Conservation (phyloP, 495 filamentous ascomycete species). For the Bacidia gigantensis region DNA sequence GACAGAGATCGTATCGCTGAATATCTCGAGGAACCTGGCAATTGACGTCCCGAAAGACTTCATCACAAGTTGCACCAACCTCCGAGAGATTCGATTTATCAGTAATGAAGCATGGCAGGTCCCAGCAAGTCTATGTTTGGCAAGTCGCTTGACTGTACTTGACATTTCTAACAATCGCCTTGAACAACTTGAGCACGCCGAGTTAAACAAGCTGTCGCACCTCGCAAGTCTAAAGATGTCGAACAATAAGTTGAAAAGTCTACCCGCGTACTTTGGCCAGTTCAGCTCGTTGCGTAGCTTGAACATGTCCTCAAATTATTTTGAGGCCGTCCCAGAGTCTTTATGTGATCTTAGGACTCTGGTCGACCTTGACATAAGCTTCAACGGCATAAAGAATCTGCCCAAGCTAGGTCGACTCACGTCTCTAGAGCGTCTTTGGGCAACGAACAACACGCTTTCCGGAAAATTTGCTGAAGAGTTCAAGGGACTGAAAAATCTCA, state of each 20-base stretch:
- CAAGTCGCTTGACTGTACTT: slow-evolving; percentile 68
- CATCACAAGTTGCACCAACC: slow-evolving; percentile 77
- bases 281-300: slow-evolving; percentile 67
- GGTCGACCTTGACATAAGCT: slow-evolving; percentile 91
- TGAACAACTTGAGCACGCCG: slow-evolving; percentile 71
- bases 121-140: slow-evolving; percentile 73
- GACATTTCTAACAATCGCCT: slow-evolving; percentile 92
- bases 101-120: slow-evolving; percentile 80
- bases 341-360: slow-evolving; percentile 69
- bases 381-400: slow-evolving; percentile 71
- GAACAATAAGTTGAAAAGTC: slow-evolving; percentile 68
- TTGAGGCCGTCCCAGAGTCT: slow-evolving; percentile 72
- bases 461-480: slow-evolving; percentile 61
- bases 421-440: slow-evolving; percentile 76
- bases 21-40: slow-evolving; percentile 80
- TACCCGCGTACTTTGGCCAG: slow-evolving; percentile 68
- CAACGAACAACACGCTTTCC: slow-evolving; percentile 81
- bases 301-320: slow-evolving; percentile 83
- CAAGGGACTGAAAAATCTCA: slow-evolving; percentile 56
- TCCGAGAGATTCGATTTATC: slow-evolving; percentile 89
- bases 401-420: slow-evolving; percentile 67
- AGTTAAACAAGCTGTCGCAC: slow-evolving; percentile 54
- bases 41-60: slow-evolving; percentile 93
- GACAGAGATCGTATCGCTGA: slow-evolving; percentile 84
- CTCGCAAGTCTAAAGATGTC: slow-evolving; percentile 82